phyloP scores from a whole-genome alignment of 768 basidiomycete genomes.

The Lactifluus hygrophoroides region DNA sequence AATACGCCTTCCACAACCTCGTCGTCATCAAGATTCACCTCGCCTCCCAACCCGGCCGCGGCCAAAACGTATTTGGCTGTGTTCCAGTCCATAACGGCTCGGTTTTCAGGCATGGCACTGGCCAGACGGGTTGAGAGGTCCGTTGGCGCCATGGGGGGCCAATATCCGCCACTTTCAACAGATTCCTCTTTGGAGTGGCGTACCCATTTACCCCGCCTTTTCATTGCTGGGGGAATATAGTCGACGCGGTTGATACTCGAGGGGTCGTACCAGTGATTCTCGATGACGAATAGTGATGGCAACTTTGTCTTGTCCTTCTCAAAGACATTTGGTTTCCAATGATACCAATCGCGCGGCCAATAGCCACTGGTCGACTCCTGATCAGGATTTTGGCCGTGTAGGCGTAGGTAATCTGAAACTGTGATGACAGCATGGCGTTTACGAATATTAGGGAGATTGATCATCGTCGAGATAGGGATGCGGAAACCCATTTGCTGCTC shows the following conservation, averaged over 20 bases:
- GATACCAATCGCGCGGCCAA: constrained; percentile 32
- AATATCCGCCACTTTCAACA: constrained; percentile 13
- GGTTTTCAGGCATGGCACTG: neutral
- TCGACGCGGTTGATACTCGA: constrained; percentile 32
- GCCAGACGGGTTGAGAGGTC: neutral
- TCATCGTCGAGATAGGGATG: constrained; percentile 32
- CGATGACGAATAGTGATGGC: constrained; percentile 30
- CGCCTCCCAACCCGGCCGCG: neutral
- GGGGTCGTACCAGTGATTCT: constrained; percentile 36
- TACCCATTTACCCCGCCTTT: constrained; percentile 28
- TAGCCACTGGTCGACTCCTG: constrained; percentile 32
- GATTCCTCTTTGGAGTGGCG: constrained; percentile 11
- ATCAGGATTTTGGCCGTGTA: constrained; percentile 30
- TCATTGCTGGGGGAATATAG: constrained; percentile 27
- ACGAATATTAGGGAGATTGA: constrained; percentile 36
- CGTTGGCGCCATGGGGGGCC: constrained; percentile 3
- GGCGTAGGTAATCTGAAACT: constrained; percentile 35
- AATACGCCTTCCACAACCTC: constrained; percentile 29
- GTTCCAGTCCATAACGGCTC: neutral
- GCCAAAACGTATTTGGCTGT: neutral
- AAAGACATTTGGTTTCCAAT: constrained; percentile 26
- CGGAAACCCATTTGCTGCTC: constrained; percentile 32
- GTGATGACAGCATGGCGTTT: constrained; percentile 32
- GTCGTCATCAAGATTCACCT: constrained; percentile 22
- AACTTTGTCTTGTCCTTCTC: constrained; percentile 16